Conservation (phyloP, 192 early-diverging fungal genomes). For the Kickxella alabastrina region DNA sequence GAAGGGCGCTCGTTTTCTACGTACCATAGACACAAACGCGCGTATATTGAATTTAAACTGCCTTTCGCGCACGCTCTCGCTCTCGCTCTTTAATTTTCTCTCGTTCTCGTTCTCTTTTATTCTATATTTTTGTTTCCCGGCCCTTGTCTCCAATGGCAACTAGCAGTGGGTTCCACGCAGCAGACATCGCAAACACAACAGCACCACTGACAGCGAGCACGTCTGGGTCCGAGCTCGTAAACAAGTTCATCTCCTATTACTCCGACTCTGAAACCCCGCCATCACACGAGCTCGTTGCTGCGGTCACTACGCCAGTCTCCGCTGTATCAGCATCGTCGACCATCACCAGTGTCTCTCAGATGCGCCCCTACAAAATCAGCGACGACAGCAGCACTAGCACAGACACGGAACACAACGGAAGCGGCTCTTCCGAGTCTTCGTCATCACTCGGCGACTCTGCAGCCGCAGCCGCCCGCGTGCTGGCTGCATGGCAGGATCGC, state of each 20-base stretch:
- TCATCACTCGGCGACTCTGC: constrained; percentile 49
- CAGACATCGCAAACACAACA: constrained; percentile 10
- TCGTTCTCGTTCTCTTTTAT: constrained; percentile 2
- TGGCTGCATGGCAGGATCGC: constrained; percentile 50
- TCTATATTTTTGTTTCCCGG: not conserved
- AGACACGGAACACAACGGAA: constrained; percentile 37
- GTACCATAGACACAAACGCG: too few relatives aligned
- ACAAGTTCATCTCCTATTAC: constrained; percentile 41
- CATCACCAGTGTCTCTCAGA: constrained; percentile 7
- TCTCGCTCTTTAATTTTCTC: constrained; percentile 1
- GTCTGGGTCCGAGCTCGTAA: constrained; percentile 30
- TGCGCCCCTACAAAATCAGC: constrained; percentile 27
- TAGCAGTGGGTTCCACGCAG: constrained; percentile 17
- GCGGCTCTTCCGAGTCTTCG: constrained; percentile 25
- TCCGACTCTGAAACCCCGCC: constrained; percentile 14
- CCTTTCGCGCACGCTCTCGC: too few relatives aligned
- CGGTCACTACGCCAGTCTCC: constrained; percentile 4
- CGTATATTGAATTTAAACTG: too few relatives aligned
- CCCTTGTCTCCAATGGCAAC: constrained; percentile 25
- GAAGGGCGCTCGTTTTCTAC: too few relatives aligned
- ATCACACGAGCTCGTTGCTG: constrained; percentile 11
- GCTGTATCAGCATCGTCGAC: constrained; percentile 13
- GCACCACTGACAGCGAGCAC: constrained; percentile 6
- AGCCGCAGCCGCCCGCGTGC: constrained; percentile 45
- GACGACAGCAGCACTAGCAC: constrained; percentile 36